phyloP scores from a whole-genome alignment of 371 early-diverging fungal genomes.

The Mortierella sp. region DNA sequence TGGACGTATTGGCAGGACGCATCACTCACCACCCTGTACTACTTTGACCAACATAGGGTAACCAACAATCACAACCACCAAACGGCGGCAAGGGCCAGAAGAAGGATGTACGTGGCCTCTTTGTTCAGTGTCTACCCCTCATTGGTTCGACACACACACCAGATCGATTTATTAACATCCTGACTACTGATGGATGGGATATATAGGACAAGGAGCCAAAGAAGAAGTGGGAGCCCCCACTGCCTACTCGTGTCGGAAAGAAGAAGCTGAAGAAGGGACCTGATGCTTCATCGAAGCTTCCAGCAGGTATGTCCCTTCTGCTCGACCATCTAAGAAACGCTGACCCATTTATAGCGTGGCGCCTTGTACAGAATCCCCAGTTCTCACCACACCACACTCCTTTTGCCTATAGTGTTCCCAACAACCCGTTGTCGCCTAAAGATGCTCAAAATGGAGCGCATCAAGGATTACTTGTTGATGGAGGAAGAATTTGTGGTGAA shows the following conservation, averaged over 20 bases:
- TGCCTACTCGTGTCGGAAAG: constrained; percentile 97
- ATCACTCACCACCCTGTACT: too few species aligned
- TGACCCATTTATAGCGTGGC: too few species aligned
- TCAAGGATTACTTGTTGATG: constrained; percentile 97
- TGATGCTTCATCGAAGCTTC: constrained; percentile 92
- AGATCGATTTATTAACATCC: too few species aligned
- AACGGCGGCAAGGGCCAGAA: constrained; percentile 69
- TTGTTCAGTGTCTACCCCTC: too few species aligned
- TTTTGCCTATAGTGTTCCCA: constrained; percentile 80
- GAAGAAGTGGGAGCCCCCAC: constrained; percentile 99
- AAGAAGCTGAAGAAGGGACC: constrained; percentile 96
- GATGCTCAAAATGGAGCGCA: constrained; percentile 95
- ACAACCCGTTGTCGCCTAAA: constrained; percentile 97
- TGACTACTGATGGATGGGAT: too few species aligned
- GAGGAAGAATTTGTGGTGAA: constrained; percentile 99
- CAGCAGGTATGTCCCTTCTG: constrained; percentile 83
- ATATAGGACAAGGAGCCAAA: constrained; percentile 83
- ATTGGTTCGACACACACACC: not conserved
- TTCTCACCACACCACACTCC: not conserved
- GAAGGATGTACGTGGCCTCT: constrained; percentile 64
- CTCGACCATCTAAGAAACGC: too few species aligned
- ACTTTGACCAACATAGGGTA: constrained; percentile 66
- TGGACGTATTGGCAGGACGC: too few species aligned
- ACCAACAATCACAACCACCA: constrained; percentile 79
- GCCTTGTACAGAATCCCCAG: too few species aligned